These are phyloP conservation scores for Kazachstania martiniae DNA, from an alignment of 805 yeast species.

Conservation along the genomic window DNA sequence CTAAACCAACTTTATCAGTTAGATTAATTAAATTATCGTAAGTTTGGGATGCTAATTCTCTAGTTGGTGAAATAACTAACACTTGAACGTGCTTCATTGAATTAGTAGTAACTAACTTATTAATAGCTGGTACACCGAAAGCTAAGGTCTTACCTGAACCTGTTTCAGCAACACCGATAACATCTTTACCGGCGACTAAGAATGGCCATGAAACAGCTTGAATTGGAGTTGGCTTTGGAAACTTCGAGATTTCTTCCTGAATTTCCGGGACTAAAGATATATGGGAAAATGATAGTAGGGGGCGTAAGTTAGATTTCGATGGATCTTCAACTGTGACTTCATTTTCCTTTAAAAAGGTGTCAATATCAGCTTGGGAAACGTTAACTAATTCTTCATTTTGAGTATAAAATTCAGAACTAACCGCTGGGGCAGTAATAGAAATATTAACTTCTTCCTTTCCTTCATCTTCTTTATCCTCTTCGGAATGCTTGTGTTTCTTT, in stretches of 20 bases:
- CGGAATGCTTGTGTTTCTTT: conserved; percentile 15
- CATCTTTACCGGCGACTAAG: conserved; percentile 66
- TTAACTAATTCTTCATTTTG: conserved; percentile 32
- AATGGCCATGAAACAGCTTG: conserved; percentile 95
- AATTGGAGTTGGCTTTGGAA: conserved; percentile 89
- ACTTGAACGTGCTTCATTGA: conserved; percentile 50
- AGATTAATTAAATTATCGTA: conserved; percentile 66
- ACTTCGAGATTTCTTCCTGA: conserved; percentile 51
- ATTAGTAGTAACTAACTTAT: conserved; percentile 39
- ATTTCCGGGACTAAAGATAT: conserved; percentile 48
- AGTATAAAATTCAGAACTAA: conserved; percentile 6
- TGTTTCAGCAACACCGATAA: conserved; percentile 95
- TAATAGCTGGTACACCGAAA: conserved; percentile 93
- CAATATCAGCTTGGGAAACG: conserved; percentile 45
- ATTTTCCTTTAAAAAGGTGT: conserved; percentile 52
- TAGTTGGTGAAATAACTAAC: conserved; percentile 86
- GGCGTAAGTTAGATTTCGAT: conserved; percentile 40
- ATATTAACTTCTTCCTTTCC: conserved; percentile 25
- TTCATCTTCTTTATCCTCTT: conserved; percentile 22
- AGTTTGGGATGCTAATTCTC: conserved; percentile 93
- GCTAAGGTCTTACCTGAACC: conserved; percentile 98
- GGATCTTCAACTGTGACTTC: conserved; percentile 77
- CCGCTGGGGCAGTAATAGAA: conserved; percentile 16
- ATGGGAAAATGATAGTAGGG: conserved; percentile 57
- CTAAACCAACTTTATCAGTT: conserved; percentile 48